Conservation (phyloP, 2,329 filamentous ascomycete genomes). For the Calonectria naviculata region DNA sequence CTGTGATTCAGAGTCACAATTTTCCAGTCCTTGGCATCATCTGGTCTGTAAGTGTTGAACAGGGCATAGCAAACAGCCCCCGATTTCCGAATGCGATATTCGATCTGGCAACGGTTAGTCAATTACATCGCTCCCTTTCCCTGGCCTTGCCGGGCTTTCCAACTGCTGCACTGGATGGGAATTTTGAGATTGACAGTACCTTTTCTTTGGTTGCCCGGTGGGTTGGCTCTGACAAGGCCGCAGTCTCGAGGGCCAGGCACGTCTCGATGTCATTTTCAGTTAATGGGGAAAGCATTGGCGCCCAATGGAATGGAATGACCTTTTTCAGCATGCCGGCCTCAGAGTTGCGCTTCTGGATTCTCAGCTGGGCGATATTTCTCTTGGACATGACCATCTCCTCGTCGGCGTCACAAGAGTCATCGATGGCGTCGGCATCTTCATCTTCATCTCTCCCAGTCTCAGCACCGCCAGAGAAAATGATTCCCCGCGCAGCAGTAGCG, state of each 20-base stretch:
- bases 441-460: conserved; percentile 25
- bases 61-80: conserved; percentile 80
- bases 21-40: conserved; percentile 57
- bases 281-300: conserved; percentile 74
- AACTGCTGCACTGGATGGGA: neutral
- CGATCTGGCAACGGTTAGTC: conserved; percentile 36
- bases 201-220: conserved; percentile 65
- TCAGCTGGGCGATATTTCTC: conserved; percentile 52
- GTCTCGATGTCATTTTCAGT: conserved; percentile 73
- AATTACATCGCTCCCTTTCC: neutral
- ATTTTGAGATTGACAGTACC: conserved; percentile 50
- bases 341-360: conserved; percentile 49
- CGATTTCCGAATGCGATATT: conserved; percentile 45
- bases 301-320: conserved; percentile 67
- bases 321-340: conserved; percentile 51
- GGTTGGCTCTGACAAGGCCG: conserved; percentile 61
- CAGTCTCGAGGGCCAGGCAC: conserved; percentile 65
- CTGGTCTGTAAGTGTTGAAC: conserved; percentile 73
- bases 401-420: conserved; percentile 53
- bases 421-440: conserved; percentile 47
- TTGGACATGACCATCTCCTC: conserved; percentile 50
- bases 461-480: conserved; percentile 37
- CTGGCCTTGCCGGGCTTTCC: too few species aligned
- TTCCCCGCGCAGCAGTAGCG: conserved; percentile 40
- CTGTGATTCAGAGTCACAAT: conserved; percentile 62